These are phyloP conservation scores for Harringtonia aguacate DNA, from an alignment of 2,329 filamentous ascomycete genomes.

Conservation along the genomic window DNA sequence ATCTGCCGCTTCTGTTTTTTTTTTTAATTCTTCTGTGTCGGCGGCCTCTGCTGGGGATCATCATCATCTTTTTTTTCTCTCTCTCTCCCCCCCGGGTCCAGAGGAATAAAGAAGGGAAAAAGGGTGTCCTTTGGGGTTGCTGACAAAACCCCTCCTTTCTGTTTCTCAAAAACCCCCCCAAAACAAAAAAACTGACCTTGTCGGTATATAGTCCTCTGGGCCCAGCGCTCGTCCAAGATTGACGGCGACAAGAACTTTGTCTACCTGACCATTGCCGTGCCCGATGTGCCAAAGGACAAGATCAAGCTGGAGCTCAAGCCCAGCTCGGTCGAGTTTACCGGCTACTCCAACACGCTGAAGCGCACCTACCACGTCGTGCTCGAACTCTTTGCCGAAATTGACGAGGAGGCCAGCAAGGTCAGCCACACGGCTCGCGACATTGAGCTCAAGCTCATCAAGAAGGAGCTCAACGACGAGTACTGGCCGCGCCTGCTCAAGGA, in stretches of 20 bases:
- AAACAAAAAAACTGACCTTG: too few relatives aligned
- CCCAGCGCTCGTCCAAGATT: conserved; percentile 77
- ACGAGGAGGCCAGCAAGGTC: conserved; percentile 70
- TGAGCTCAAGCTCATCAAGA: conserved; percentile 90
- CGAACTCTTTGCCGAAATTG: conserved; percentile 85
- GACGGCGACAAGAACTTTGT: conserved; percentile 87
- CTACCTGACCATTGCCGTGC: conserved; percentile 82
- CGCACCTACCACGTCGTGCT: conserved; percentile 77
- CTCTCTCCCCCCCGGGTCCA: too few relatives aligned
- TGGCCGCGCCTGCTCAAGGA: conserved; percentile 95
- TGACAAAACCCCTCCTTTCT: too few relatives aligned
- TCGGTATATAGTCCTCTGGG: conserved; percentile 69
- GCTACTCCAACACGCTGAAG: conserved; percentile 75
- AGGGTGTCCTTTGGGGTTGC: too few relatives aligned
- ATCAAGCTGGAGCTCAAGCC: conserved; percentile 78
- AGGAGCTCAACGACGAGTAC: conserved; percentile 87
- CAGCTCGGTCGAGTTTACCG: conserved; percentile 68
- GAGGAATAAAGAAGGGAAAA: too few relatives aligned
- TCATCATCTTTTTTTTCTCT: too few relatives aligned
- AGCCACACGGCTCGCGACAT: conserved; percentile 83
- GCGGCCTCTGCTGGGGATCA: too few relatives aligned
- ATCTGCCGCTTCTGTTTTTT: background rate
- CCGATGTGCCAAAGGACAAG: conserved; percentile 67
- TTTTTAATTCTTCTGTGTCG: too few relatives aligned
- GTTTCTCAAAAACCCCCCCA: too few relatives aligned